Evolutionary conservation across 495 filamentous ascomycete genomes (phyloP).

Genomic region (Penicillium turbatum): DNA sequence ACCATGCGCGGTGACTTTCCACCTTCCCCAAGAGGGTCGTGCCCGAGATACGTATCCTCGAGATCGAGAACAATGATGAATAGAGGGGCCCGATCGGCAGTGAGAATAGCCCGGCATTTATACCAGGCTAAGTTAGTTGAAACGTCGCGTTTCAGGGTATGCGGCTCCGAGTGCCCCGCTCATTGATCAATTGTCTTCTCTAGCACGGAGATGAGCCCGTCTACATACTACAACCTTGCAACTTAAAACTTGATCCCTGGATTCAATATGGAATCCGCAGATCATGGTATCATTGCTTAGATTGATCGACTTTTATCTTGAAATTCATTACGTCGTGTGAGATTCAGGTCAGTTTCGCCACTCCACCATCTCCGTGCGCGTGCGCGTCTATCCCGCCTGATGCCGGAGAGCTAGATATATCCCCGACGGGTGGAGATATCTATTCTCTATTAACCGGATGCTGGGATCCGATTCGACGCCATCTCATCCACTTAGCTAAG

Average conservation of each 20-base stretch:
- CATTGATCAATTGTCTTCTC: conserved; percentile 6
- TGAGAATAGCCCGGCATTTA: background rate
- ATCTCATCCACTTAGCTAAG: background rate
- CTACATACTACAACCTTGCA: no score
- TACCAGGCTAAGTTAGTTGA: background rate
- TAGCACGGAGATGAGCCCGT: conserved; percentile 8
- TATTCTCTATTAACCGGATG: background rate
- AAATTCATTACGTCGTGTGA: background rate
- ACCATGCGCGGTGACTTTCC: conserved; percentile 20
- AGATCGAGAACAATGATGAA: background rate
- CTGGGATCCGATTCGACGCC: background rate
- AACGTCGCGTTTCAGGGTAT: background rate
- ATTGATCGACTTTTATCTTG: background rate
- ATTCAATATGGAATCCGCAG: no score
- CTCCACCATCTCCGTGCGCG: background rate
- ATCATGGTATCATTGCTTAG: background rate
- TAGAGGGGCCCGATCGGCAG: conserved; percentile 3
- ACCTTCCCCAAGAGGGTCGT: conserved; percentile 1
- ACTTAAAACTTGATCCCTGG: no score
- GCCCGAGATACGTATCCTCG: conserved; percentile 1
- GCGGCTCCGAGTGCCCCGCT: background rate
- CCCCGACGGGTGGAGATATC: no score
- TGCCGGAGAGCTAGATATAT: background rate
- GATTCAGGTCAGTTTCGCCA: background rate
- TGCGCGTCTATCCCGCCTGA: background rate